phyloP scores from a whole-genome alignment of 2,329 filamentous ascomycete genomes.

The Aspergillus fijiensis region DNA sequence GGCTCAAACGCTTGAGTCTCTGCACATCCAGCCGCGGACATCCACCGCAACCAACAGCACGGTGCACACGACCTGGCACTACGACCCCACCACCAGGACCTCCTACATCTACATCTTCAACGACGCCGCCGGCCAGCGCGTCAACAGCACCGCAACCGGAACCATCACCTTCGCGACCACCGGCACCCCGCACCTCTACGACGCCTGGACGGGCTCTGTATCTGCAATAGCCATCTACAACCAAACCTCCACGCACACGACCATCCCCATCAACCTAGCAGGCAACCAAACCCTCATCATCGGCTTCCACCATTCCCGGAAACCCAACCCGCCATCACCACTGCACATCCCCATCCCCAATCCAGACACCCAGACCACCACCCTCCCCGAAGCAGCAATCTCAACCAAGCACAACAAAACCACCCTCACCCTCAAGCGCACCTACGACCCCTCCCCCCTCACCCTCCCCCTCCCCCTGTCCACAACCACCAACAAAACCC shows the following conservation, averaged over 20 bases:
- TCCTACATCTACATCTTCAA: constrained; percentile 47
- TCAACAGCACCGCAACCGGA: constrained; percentile 17
- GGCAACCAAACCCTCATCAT: constrained; percentile 44
- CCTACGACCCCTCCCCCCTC: background rate
- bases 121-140: constrained; percentile 21
- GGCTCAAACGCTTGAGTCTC: constrained; percentile 29
- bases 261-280: constrained; percentile 37
- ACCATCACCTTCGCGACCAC: constrained; percentile 30
- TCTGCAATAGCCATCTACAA: constrained; percentile 35
- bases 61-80: constrained; percentile 41
- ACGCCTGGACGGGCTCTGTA: constrained; percentile 47
- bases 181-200: constrained; percentile 36
- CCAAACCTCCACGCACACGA: constrained; percentile 25
- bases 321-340: background rate
- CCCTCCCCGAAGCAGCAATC: too few species aligned
- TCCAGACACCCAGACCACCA: constrained; percentile 13
- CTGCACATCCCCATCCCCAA: background rate
- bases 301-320: constrained; percentile 27
- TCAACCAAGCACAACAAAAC: background rate
- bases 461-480: background rate
- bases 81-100: constrained; percentile 19
- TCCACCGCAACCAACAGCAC: constrained; percentile 26
- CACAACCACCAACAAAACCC: background rate
- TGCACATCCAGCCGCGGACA: constrained; percentile 36
- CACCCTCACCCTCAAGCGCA: background rate